phyloP scores from a whole-genome alignment of 2,329 filamentous ascomycete genomes.

The Aspergillus phoenicis region DNA sequence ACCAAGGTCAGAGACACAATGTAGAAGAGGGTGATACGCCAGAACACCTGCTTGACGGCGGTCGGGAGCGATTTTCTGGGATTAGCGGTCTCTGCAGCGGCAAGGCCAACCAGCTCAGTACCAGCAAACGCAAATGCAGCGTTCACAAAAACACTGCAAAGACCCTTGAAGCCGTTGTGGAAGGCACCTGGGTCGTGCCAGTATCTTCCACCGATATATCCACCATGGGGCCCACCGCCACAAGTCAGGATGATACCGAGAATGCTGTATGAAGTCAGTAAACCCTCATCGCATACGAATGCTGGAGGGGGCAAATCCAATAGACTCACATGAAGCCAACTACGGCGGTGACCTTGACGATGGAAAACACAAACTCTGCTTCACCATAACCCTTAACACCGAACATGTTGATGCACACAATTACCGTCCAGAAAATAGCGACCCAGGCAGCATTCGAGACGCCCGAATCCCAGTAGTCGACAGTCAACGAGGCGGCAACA shows the following conservation, averaged over 20 bases:
- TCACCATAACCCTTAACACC: slow-evolving; percentile 88
- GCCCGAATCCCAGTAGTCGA: slow-evolving; percentile 73
- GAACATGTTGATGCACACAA: slow-evolving; percentile 82
- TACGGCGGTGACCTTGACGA: slow-evolving; percentile 82
- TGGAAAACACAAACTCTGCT: slow-evolving; percentile 83
- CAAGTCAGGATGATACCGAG: slow-evolving; percentile 84
- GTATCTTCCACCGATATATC: slow-evolving; percentile 77
- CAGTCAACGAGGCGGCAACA: slow-evolving; percentile 81
- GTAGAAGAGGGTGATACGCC: slow-evolving; percentile 91
- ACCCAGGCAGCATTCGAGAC: slow-evolving; percentile 76
- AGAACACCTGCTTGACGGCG: slow-evolving; percentile 92
- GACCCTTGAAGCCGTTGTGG: slow-evolving; percentile 68
- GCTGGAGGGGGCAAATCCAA: not conserved
- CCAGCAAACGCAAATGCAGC: slow-evolving; percentile 65
- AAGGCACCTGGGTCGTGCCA: slow-evolving; percentile 78
- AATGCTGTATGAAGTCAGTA: slow-evolving; percentile 56
- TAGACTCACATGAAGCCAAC: slow-evolving; percentile 78
- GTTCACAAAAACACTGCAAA: slow-evolving; percentile 65
- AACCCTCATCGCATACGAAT: not conserved
- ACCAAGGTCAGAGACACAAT: slow-evolving; percentile 79
- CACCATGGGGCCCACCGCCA: slow-evolving; percentile 71
- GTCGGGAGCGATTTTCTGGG: slow-evolving; percentile 74
- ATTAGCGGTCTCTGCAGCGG: slow-evolving; percentile 61
- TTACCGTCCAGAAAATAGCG: slow-evolving; percentile 74
- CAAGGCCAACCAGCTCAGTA: slow-evolving; percentile 64